phyloP scores from a whole-genome alignment of 129 eudicot genomes.

The Deinandra increscens region DNA sequence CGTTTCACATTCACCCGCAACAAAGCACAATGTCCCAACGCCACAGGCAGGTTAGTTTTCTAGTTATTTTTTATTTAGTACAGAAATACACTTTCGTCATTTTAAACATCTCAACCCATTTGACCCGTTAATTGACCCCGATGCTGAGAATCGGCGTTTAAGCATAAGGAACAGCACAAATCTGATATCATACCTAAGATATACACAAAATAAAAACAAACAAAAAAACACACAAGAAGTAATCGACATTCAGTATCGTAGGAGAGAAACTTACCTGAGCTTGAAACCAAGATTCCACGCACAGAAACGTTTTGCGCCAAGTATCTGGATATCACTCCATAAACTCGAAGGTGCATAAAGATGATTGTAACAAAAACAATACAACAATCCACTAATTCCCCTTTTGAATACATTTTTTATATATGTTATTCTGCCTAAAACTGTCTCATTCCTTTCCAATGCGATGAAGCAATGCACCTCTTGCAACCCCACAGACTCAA shows the following conservation, averaged over 20 bases:
- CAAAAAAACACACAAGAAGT: neutral
- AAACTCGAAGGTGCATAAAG: neutral
- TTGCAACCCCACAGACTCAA: neutral
- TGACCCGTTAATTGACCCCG: no score
- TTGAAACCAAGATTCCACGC: neutral
- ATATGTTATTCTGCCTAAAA: neutral
- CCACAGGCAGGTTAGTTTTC: no score
- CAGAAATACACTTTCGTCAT: no score
- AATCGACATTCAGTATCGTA: neutral
- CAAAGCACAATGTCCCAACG: no score
- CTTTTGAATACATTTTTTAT: neutral
- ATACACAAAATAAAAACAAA: neutral
- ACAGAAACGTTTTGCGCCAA: neutral
- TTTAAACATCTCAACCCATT: no score
- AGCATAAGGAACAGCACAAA: no score
- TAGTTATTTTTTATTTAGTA: no score
- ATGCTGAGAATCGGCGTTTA: no score
- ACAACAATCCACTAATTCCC: neutral
- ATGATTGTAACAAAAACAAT: conserved; percentile 12
- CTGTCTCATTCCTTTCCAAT: neutral
- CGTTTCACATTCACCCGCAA: no score
- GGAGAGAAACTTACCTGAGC: neutral
- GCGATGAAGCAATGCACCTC: neutral
- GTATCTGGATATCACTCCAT: neutral
- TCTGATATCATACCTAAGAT: neutral